phyloP scores from a whole-genome alignment of 1,284 basidiomycete genomes.

The Ceratobasidium sp. region DNA sequence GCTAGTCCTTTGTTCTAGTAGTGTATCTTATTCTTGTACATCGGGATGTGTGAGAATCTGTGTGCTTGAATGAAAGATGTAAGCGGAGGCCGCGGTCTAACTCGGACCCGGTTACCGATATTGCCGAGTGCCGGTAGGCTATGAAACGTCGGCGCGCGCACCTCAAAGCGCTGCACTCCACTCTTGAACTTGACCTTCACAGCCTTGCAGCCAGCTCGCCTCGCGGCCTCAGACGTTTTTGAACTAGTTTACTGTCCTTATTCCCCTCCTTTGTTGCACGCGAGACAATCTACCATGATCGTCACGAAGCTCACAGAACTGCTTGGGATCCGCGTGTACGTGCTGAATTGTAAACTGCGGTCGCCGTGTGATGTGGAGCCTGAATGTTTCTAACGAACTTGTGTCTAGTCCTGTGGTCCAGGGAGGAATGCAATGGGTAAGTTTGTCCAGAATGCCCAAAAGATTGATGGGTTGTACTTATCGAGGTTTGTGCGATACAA shows the following conservation, averaged over 20 bases:
- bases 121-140: background rate
- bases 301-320: slow-evolving; percentile 58
- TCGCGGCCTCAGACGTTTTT: background rate
- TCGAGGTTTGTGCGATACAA: slow-evolving; percentile 52
- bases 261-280: background rate
- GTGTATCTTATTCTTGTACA: slow-evolving; percentile 34
- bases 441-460: slow-evolving; percentile 51
- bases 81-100: background rate
- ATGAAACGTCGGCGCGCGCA: too few species aligned
- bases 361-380: background rate
- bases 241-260: background rate
- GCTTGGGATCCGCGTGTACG: slow-evolving; percentile 56
- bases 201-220: background rate
- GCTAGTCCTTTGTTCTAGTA: background rate
- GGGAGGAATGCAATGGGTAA: slow-evolving; percentile 86
- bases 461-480: slow-evolving; percentile 45
- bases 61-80: background rate
- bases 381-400: background rate
- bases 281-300: slow-evolving; percentile 49
- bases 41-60: background rate
- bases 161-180: too few species aligned
- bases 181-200: background rate
- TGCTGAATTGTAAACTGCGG: slow-evolving; percentile 46
- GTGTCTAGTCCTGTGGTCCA: slow-evolving; percentile 73
- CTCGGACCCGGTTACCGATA: background rate